Evolutionary conservation across 2,329 filamentous ascomycete species (phyloP).

Genomic region (Colletotrichum lupini): DNA sequence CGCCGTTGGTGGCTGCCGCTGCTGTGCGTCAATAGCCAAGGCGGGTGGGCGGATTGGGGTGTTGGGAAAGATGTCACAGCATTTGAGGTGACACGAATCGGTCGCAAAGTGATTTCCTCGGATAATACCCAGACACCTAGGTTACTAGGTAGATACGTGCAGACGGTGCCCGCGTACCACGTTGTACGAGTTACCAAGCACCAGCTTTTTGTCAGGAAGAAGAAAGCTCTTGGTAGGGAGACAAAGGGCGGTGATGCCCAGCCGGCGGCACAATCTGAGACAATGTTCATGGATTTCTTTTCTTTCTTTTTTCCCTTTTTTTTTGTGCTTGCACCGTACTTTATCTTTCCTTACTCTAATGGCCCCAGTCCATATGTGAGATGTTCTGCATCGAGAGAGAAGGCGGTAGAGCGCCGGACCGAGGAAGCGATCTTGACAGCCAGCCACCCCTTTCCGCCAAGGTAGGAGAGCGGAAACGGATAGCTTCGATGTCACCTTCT

Average conservation of each 20-base stretch:
- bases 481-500: background rate
- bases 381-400: constrained; percentile 1
- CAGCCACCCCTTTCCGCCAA: too few species aligned
- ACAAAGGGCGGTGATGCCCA: constrained; percentile 1
- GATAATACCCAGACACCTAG: background rate
- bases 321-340: background rate
- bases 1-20: background rate
- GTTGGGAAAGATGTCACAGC: background rate
- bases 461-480: background rate
- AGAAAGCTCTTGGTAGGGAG: background rate
- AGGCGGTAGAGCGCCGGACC: background rate
- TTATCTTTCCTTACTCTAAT: background rate
- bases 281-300: background rate
- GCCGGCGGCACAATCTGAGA: background rate
- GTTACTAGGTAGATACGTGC: background rate
- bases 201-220: background rate
- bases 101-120: background rate
- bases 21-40: background rate
- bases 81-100: background rate
- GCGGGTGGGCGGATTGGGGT: background rate
- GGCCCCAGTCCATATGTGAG: background rate
- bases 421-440: background rate
- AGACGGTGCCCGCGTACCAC: background rate
- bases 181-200: background rate
- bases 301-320: background rate